Evolutionary conservation across 202 grass and related monocot species (phyloP).

Genomic region (Zoysia matrella): DNA sequence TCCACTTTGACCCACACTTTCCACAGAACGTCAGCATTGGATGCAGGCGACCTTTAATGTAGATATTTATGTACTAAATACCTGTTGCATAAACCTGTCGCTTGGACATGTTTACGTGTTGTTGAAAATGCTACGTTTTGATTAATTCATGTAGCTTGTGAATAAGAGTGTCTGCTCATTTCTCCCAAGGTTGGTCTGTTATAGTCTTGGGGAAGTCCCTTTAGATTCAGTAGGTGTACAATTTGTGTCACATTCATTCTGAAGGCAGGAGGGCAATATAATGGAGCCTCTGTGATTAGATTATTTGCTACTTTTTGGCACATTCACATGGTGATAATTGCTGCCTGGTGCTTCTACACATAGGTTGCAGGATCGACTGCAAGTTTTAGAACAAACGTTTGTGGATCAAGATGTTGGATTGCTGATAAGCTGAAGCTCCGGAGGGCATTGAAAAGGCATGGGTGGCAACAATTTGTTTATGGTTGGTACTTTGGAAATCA

Average conservation of each 20-base stretch:
- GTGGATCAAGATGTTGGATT: conserved; percentile 55
- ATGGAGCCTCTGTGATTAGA: background rate
- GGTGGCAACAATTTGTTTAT: conserved; percentile 45
- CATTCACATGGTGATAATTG: conserved; percentile 29
- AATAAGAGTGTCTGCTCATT: too few species aligned
- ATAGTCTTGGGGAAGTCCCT: too few species aligned
- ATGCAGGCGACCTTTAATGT: too few species aligned
- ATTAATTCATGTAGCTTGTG: too few species aligned
- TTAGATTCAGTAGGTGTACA: too few species aligned
- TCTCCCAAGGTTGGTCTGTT: too few species aligned
- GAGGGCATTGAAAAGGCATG: conserved; percentile 57
- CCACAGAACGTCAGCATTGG: background rate
- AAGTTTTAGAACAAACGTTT: conserved; percentile 45
- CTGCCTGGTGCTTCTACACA: conserved; percentile 35
- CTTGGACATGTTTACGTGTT: too few species aligned
- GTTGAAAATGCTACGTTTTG: too few species aligned
- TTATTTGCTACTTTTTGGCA: background rate
- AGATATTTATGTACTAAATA: too few species aligned
- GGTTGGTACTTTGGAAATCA: conserved; percentile 41
- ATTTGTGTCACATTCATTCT: background rate
- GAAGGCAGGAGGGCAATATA: background rate
- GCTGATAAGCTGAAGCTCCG: conserved; percentile 49
- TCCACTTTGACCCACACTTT: background rate
- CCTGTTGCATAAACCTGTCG: too few species aligned
- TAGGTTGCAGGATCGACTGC: conserved; percentile 42